Evolutionary conservation across 805 yeast species (phyloP), one percentile per base, ranked within the genome.

Genomic region (Nakazawaea wyomingensis): DNA sequence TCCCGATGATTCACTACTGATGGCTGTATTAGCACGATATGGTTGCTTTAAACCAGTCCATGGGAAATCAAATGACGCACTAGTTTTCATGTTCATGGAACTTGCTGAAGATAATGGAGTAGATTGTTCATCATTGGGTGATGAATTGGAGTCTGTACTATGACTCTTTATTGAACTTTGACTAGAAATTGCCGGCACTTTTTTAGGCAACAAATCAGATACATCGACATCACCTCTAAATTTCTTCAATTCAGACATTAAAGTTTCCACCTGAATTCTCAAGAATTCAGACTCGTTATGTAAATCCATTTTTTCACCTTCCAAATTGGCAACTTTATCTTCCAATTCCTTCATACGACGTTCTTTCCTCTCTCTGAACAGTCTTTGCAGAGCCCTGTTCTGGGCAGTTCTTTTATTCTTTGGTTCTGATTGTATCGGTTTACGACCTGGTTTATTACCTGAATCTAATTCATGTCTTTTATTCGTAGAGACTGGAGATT

Each of bases 351-450:
- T 77, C 80, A 93, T 76, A 56, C 85, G 87, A 39, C 72, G 73
- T 61, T 91, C 98, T 61, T 91, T 91, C 48, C 98, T 77, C 64
- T 93, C 98, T 45, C 98, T 72, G 64, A 88, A 91, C 5, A 98
- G 98, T 43, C 98, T 72, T 64, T 93, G 99, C n/a, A 98, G 98
- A 3, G 97, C 97, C 54, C 98, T 75, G 62, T 93, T 91, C 65
- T 93, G 98, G 2, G 97, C 97, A 13, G 96, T 88, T 53, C 99
- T 72, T 69, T 87, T 91, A 55, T 79, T 80, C 58, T 84, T 88
- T 52, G 88, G 95, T 16, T 76, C 73, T 7, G 82, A 78, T 13
- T 69, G 74, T 41, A 84, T 67, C 0, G 87, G 90, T 66, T 86
- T 89, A 46, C 96, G 73, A 2, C 96, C 96, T 0, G 93, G 88